phyloP scores from a whole-genome alignment of 306 rosid genomes.

The Vigna mungo region DNA sequence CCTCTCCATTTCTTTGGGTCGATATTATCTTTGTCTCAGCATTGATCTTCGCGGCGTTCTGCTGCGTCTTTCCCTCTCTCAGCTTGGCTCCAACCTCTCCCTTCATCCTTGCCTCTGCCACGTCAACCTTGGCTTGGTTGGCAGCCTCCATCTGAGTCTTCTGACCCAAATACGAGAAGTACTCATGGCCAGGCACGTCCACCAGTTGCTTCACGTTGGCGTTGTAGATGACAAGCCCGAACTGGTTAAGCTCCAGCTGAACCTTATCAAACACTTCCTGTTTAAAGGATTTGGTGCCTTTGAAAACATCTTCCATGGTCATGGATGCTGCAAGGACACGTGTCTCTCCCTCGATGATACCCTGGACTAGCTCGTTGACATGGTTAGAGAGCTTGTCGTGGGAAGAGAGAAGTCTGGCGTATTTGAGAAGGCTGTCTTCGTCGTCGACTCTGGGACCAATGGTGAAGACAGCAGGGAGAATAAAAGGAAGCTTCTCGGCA shows the following conservation, averaged over 20 bases:
- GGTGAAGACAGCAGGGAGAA: conserved; percentile 74
- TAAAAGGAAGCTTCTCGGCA: conserved; percentile 71
- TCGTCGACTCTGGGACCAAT: conserved; percentile 65
- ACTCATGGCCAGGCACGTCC: conserved; percentile 68
- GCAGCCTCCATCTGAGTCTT: conserved; percentile 76
- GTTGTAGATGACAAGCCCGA: conserved; percentile 70
- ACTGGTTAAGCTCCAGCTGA: conserved; percentile 66
- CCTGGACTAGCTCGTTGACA: conserved; percentile 62
- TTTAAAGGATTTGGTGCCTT: conserved; percentile 60
- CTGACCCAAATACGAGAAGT: conserved; percentile 71
- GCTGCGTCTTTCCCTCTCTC: conserved; percentile 42
- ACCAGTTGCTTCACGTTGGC: conserved; percentile 70
- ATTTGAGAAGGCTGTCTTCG: conserved; percentile 43
- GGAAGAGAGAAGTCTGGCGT: conserved; percentile 56
- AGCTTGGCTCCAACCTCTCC: conserved; percentile 39
- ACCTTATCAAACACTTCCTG: conserved; percentile 64
- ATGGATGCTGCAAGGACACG: conserved; percentile 72
- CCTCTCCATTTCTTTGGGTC: conserved; percentile 32
- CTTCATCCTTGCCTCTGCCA: conserved; percentile 43
- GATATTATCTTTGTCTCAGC: conserved; percentile 45
- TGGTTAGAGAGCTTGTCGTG: conserved; percentile 61
- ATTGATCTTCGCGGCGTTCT: conserved; percentile 45
- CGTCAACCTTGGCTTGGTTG: conserved; percentile 60
- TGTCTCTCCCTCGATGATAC: conserved; percentile 71
- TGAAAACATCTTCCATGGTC: conserved; percentile 69